Evolutionary conservation across 2,329 filamentous ascomycete species (phyloP).

Genomic region (Talaromyces sp.): DNA sequence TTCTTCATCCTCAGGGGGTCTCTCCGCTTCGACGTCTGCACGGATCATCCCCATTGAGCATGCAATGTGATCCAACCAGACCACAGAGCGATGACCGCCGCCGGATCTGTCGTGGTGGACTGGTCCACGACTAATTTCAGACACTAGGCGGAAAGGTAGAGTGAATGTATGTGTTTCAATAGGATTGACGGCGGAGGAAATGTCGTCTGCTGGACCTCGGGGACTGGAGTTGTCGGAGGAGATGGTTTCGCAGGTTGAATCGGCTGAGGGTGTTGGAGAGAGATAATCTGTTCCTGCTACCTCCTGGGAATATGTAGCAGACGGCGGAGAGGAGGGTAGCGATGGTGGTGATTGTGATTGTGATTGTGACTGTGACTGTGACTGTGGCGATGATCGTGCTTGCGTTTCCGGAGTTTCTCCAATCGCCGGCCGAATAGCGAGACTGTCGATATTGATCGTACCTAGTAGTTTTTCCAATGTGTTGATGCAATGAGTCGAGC

Average conservation of each 20-base stretch:
- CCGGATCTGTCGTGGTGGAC: neutral
- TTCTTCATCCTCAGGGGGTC: neutral
- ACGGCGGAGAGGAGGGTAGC: neutral
- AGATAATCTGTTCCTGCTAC: neutral
- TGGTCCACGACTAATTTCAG: slow-evolving; percentile 10
- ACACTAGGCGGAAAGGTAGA: slow-evolving; percentile 13
- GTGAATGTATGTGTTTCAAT: neutral
- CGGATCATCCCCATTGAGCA: slow-evolving; percentile 15
- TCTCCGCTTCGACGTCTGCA: slow-evolving; percentile 9
- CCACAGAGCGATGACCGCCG: slow-evolving; percentile 6
- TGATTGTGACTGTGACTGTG: neutral
- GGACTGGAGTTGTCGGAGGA: slow-evolving; percentile 6
- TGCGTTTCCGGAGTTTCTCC: neutral
- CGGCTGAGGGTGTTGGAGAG: slow-evolving; percentile 10
- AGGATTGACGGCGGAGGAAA: neutral
- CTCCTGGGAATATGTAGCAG: neutral
- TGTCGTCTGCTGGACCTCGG: neutral
- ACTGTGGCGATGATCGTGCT: neutral
- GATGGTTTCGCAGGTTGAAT: slow-evolving; percentile 12
- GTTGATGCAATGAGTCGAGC: slow-evolving; percentile 8
- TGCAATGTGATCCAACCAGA: slow-evolving; percentile 14
- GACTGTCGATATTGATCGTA: slow-evolving; percentile 1
- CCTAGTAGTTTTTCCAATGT: slow-evolving; percentile 11
- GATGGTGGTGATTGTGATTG: neutral
- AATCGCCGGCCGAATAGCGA: neutral